Evolutionary conservation across 176 grass and related monocot species (phyloP), one percentile per base, ranked within the genome.

Genomic region (Juncus effusus): DNA sequence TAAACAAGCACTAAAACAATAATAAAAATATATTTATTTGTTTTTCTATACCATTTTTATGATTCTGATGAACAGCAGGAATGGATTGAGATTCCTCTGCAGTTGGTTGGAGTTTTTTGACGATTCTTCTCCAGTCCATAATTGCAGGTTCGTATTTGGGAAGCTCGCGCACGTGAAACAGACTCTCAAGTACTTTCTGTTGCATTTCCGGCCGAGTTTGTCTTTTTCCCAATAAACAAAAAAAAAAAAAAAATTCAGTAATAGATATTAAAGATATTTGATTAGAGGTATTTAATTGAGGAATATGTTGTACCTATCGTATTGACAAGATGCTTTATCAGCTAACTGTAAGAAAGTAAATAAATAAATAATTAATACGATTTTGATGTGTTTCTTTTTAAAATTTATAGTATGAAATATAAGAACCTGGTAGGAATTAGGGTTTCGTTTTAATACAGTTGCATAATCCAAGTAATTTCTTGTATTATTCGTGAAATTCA

Each of bases 91-190:
- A 68, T 12, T 77, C 69, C 55, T 63, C 53, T 40, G 68, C 62
- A 79, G 72, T 78, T 10, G 73, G 58, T 69, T 99, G 75, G 38
- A 99, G 67, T 60, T 84, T 84, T 57, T 84, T 83, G 13, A 80
- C 85, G 0, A 87, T 70, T 69, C 86, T 92, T 63, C 88, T 97
- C 94, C 94, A 97, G 61, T 93, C 64, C 93, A 92, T 84, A 65
- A 59, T 51, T 69, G 54, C 86, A 62, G 94, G 83, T 5, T 85
- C 67, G 40, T 78, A 68, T n/a, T 14, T 69, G 42, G 38, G 56
- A 13, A 6, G 40, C 36, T 84, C 80, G 55, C 85, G 82, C 37
- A 82, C 63, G 78, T 79, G 82, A 73, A 97, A 92, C 64, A 97
- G 72, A 5, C 85, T 86, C 15, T 84, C 83, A 37, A 97, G 60